These are phyloP conservation scores for Tarenaya hassleriana DNA, from an alignment of 345 rosid species.

Conservation along the genomic window DNA sequence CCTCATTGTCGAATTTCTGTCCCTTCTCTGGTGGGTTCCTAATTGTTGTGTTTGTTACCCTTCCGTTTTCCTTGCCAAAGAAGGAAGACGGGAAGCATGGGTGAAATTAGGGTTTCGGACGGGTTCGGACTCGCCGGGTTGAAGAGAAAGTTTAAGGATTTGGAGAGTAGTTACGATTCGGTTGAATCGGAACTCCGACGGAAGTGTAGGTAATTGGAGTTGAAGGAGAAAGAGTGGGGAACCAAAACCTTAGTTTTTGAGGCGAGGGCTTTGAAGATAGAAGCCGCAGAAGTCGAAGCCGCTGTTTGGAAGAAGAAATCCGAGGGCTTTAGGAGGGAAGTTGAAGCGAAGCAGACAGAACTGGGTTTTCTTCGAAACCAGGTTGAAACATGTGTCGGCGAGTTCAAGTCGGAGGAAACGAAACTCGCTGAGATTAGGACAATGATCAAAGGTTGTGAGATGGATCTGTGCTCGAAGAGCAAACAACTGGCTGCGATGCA, in stretches of 20 bases:
- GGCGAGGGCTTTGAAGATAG: conserved; percentile 17
- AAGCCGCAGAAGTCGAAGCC: conserved; percentile 8
- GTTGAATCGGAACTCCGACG: not conserved
- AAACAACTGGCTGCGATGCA: conserved; percentile 4
- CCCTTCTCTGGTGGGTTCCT: too few relatives aligned
- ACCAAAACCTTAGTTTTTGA: conserved; percentile 5
- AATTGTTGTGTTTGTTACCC: too few relatives aligned
- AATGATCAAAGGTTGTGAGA: conserved; percentile 13
- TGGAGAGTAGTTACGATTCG: not conserved
- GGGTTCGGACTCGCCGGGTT: conserved; percentile 17
- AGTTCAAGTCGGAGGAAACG: conserved; percentile 11
- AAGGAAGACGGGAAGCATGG: conserved; percentile 16
- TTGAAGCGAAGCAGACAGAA: conserved; percentile 7
- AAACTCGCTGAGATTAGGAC: not conserved
- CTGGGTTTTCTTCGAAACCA: not conserved
- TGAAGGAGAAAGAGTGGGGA: conserved; percentile 15
- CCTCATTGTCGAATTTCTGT: too few relatives aligned
- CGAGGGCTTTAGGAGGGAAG: conserved; percentile 2
- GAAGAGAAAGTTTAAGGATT: conserved; percentile 19
- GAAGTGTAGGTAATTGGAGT: conserved; percentile 2
- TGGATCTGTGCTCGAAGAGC: conserved; percentile 1
- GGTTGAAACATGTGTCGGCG: not conserved
- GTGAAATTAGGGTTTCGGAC: conserved; percentile 5
- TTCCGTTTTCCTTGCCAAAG: too few relatives aligned
- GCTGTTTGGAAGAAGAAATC: conserved; percentile 12